Evolutionary conservation across 2,329 filamentous ascomycete species (phyloP), one percentile per base, ranked within the genome.

Genomic region (Epichloe sibirici): DNA sequence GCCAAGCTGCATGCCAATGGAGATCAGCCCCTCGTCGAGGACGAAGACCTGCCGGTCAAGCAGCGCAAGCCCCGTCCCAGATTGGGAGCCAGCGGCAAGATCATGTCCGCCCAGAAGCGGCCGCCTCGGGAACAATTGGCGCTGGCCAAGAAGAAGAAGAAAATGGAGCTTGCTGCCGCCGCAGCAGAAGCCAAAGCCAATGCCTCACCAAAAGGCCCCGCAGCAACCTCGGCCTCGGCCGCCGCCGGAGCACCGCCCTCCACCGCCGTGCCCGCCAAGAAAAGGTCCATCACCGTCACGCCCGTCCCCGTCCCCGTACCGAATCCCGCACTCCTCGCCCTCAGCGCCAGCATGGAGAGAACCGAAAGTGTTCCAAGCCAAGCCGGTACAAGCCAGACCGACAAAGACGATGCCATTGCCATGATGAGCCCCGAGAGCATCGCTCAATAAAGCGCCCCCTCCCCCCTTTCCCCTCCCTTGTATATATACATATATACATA

Each of bases 1-100:
- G 83, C 83, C 61, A 95, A 95, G 69, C 74, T 98, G 53, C 87
- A 89, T 62, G 85, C 88, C 52, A 93, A 90, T 66, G 80, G 81
- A 65, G 69, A 91, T 62, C 81, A 90, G 65, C 83, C 89, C 44
- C 77, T 98, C 58, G 74, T 95, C 50, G 93, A 98, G 72, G 93
- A 98, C 69, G 88, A 97, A 64, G 91, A 98, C 60, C 74, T 98
- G 25, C 93, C 94, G 15, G 81, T 85, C 52, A 98, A 98, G 70
- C 93, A 98, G 70, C 79, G 89, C 73, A 85, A 72, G 71, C 88
- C 72, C 25, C 75, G 79, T n/a, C 79, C 81, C n/a, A 74, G 79
- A 35, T 75, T 81, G 25, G 78, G 78, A 37, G 79, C 81, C 21
- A 90, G 85, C 21, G 88, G 88, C 63, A 95, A 94, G 74, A 95